Evolutionary conservation across 176 grass and related monocot genomes (phyloP).

Genomic region (Ensete ventricosum): DNA sequence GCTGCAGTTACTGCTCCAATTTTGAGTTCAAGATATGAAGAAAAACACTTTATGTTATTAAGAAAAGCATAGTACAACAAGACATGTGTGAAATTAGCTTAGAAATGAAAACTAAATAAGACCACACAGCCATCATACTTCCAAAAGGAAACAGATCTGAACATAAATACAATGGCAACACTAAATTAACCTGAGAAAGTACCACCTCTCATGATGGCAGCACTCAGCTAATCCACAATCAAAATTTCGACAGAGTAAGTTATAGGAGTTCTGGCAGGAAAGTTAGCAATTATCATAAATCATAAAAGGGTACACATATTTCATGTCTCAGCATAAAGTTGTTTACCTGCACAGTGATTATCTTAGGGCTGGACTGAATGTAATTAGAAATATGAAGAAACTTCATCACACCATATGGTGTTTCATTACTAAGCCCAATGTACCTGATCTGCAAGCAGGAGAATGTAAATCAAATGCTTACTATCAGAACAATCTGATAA

Average conservation of each 20-base stretch:
- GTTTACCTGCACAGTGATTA: slow-evolving; percentile 69
- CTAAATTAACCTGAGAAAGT: background rate
- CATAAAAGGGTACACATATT: background rate
- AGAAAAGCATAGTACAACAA: background rate
- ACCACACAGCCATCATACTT: background rate
- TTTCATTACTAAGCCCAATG: slow-evolving; percentile 86
- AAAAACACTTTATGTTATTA: background rate
- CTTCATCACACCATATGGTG: slow-evolving; percentile 86
- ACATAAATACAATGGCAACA: background rate
- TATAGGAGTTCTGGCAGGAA: slow-evolving; percentile 68
- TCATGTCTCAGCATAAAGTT: background rate
- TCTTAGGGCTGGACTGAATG: slow-evolving; percentile 37
- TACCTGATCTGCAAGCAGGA: slow-evolving; percentile 66
- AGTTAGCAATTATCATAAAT: slow-evolving; percentile 2
- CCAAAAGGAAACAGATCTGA: background rate
- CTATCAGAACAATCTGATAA: background rate
- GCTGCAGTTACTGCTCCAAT: too few relatives aligned
- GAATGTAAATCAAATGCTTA: background rate
- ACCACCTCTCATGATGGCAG: slow-evolving; percentile 81
- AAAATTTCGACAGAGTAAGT: slow-evolving; percentile 75
- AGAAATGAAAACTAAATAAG: background rate
- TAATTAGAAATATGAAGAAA: slow-evolving; percentile 45
- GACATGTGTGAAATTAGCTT: background rate
- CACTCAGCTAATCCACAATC: slow-evolving; percentile 82
- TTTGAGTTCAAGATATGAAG: too few relatives aligned